Base-by-base conservation (phyloP, 768 basidiomycete species). In the Mycena filopes region DNA sequence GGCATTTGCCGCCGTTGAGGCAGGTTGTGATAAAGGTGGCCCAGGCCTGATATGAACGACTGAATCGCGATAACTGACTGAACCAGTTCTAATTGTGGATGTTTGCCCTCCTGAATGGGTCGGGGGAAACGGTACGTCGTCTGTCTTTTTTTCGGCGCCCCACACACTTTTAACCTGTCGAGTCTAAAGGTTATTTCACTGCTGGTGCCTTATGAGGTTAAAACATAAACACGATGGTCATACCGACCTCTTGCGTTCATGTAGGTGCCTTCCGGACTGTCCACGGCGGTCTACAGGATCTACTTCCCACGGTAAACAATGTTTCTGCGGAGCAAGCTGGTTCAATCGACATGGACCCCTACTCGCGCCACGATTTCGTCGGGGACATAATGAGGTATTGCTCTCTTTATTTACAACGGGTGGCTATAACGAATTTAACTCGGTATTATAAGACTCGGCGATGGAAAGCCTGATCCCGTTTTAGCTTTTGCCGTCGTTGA, bases 91-190 rank as follows among this genome's bases (percentile, higher is more conserved):
- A 45, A 77, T 91, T 57, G 76, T 91, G 54, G 89, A 91, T 70
- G 90, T 90, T 70, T 87, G 87, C 42, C 87, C 89, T 1, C 70
- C 76, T 42, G 82, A 83, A 60, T 91, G 89, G 89, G 83, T 75
- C 4, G 90, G 90, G 5, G 90, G 89, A 20, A 91, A 92, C 69
- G 87, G 89, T 20, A 89, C 86, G 75, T 91, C 91, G 77, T 90
- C 89, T 31, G 89, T 89, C 12, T 29, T 29, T 55, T 41, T 40
- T 48, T 28, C 20, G 33, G 20, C 16, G 25, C 31, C 18, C 25
- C 16, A n/a, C 10, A 28, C 25, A 15, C 4, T 28, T 40, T 33
- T 50, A 9, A 47, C n/a, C n/a, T n/a, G 20, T 28, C 36, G 50
- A 41, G 25, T 28, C 53, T 42, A 11, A 36, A 36, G 36, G 36